Percentiles rank a stretch among this genome's conserved stretches.
phyloP scores from a whole-genome alignment of 331 rosid genomes.

The Phaseolus coccineus region DNA sequence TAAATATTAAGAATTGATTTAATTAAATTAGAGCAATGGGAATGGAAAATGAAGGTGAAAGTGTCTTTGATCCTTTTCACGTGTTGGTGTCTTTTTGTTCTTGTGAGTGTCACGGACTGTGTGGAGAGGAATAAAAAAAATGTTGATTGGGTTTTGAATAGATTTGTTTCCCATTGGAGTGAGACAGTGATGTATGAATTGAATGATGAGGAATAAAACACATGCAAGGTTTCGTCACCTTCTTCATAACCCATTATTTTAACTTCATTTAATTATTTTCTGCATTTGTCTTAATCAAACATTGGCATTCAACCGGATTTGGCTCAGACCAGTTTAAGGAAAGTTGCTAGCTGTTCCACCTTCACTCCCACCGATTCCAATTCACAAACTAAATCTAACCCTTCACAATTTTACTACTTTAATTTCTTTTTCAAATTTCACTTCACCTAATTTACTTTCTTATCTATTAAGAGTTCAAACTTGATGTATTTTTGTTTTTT shows the following conservation, averaged over 20 bases:
- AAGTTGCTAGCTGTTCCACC: constrained; percentile 26
- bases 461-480: too few species aligned
- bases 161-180: constrained; percentile 18
- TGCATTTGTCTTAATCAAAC: constrained; percentile 37
- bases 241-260: constrained; percentile 17
- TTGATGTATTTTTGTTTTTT: too few species aligned
- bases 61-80: constrained; percentile 46
- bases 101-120: constrained; percentile 65
- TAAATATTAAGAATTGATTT: too few species aligned
- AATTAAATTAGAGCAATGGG: too few species aligned
- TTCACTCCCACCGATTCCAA: constrained; percentile 26
- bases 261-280: constrained; percentile 20
- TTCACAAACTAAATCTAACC: not conserved
- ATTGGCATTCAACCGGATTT: not conserved
- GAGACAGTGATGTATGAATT: constrained; percentile 29
- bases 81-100: constrained; percentile 49
- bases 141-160: constrained; percentile 5
- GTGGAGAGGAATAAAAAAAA: constrained; percentile 9
- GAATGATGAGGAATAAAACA: constrained; percentile 37
- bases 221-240: constrained; percentile 29
- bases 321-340: constrained; percentile 29
- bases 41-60: not conserved
- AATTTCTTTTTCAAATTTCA: too few species aligned
- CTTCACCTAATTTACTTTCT: too few species aligned
- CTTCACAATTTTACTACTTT: too few species aligned